These are phyloP conservation scores for Candida saitoana DNA, from an alignment of 805 yeast genomes.

Conservation along the genomic window DNA sequence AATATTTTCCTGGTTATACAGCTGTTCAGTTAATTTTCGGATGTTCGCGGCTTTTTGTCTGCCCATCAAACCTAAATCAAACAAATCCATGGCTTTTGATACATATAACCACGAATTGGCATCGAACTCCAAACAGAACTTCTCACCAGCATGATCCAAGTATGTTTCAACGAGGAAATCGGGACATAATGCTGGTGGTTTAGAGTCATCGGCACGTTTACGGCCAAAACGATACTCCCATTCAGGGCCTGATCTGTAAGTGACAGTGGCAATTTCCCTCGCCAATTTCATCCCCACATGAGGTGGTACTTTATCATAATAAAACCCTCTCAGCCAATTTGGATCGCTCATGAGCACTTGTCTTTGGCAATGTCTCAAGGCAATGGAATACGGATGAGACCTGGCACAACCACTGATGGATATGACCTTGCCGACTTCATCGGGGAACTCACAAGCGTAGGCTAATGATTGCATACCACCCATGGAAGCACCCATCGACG, in stretches of 20 bases:
- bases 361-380: conserved; percentile 88
- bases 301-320: conserved; percentile 78
- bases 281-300: conserved; percentile 94
- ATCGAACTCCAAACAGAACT: conserved; percentile 86
- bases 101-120: conserved; percentile 84
- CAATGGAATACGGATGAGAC: conserved; percentile 91
- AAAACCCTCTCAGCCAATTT: conserved; percentile 88
- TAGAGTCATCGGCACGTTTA: conserved; percentile 74
- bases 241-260: conserved; percentile 94
- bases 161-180: conserved; percentile 91
- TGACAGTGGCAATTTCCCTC: conserved; percentile 88
- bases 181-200: conserved; percentile 85
- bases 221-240: conserved; percentile 94
- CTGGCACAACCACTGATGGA: conserved; percentile 91
- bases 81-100: conserved; percentile 92
- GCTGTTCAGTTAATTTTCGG: conserved; percentile 34
- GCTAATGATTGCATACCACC: conserved; percentile 99
- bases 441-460: conserved; percentile 78
- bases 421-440: conserved; percentile 65
- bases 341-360: conserved; percentile 94
- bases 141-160: conserved; percentile 91
- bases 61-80: conserved; percentile 63
- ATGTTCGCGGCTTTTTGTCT: conserved; percentile 40
- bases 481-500: conserved; percentile 88
- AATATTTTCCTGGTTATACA: conserved; percentile 16